Evolutionary conservation across 1,284 basidiomycete species (phyloP).

Genomic region (Cronartium quercuum): DNA sequence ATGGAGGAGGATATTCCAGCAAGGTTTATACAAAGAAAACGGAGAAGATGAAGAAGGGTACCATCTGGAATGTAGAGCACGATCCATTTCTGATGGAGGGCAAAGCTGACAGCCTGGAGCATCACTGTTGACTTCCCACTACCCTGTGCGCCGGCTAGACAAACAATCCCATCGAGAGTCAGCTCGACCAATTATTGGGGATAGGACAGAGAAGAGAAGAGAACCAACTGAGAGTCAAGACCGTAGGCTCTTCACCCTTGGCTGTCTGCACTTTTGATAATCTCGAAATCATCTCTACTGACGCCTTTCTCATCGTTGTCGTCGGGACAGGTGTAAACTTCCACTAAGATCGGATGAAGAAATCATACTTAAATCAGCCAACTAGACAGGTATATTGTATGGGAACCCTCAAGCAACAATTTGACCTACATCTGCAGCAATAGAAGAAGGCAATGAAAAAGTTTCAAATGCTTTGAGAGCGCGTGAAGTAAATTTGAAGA

Average conservation of each 20-base stretch:
- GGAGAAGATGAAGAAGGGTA: background rate
- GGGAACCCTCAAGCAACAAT: background rate
- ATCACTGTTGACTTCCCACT: slow-evolving; percentile 32
- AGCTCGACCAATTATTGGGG: background rate
- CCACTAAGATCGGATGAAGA: background rate
- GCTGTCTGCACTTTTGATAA: background rate
- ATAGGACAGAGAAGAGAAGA: background rate
- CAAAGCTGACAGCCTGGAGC: slow-evolving; percentile 33
- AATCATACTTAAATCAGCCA: background rate
- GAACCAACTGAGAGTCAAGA: slow-evolving; percentile 26
- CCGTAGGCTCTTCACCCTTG: background rate
- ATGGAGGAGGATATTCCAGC: background rate
- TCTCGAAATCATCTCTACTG: slow-evolving; percentile 7
- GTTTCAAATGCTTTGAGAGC: background rate
- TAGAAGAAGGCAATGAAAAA: slow-evolving; percentile 24
- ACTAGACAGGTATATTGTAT: background rate
- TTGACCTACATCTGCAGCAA: slow-evolving; percentile 13
- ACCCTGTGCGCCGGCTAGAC: slow-evolving; percentile 15
- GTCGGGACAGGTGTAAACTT: slow-evolving; percentile 20
- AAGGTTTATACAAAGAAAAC: background rate
- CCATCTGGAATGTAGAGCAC: slow-evolving; percentile 37
- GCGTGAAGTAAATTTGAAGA: slow-evolving; percentile 10
- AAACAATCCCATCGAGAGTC: background rate
- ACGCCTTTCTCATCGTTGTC: slow-evolving; percentile 24
- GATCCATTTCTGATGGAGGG: slow-evolving; percentile 24